phyloP scores from a whole-genome alignment of 83 land plant species.

The Picea abies region DNA sequence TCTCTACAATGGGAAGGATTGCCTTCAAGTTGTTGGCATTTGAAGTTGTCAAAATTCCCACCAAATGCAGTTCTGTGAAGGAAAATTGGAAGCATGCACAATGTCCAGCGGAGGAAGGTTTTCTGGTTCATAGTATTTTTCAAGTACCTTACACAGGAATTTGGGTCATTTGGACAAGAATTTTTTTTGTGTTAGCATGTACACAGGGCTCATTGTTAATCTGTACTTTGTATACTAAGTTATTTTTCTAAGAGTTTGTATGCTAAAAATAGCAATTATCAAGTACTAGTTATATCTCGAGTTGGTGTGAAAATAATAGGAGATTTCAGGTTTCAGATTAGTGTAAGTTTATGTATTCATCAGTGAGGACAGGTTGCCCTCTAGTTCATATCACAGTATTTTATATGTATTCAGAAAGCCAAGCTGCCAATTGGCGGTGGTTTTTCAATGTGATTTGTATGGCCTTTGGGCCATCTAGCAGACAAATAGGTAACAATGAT shows the following conservation, averaged over 20 bases:
- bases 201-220: constrained; percentile 8
- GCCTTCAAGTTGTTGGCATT: constrained; percentile 1
- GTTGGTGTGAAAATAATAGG: constrained; percentile 7
- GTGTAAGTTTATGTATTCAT: constrained; percentile 2
- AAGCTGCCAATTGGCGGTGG: constrained; percentile 7
- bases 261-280: neutral
- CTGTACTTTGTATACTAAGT: constrained; percentile 16
- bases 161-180: neutral
- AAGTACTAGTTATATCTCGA: neutral
- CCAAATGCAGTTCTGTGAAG: neutral
- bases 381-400: constrained; percentile 7
- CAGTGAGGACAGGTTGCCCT: constrained; percentile 4
- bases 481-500: neutral
- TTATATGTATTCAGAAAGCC: constrained; percentile 11
- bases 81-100: neutral
- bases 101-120: neutral
- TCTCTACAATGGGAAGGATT: neutral
- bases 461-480: neutral
- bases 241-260: constrained; percentile 2
- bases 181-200: constrained; percentile 10
- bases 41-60: too few relatives aligned
- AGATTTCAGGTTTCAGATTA: neutral
- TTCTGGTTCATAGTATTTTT: neutral
- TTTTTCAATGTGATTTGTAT: constrained; percentile 1
- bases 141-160: neutral